Base-by-base conservation (phyloP, 176 grass and related monocot genomes). In the Eragrostis curvula region DNA sequence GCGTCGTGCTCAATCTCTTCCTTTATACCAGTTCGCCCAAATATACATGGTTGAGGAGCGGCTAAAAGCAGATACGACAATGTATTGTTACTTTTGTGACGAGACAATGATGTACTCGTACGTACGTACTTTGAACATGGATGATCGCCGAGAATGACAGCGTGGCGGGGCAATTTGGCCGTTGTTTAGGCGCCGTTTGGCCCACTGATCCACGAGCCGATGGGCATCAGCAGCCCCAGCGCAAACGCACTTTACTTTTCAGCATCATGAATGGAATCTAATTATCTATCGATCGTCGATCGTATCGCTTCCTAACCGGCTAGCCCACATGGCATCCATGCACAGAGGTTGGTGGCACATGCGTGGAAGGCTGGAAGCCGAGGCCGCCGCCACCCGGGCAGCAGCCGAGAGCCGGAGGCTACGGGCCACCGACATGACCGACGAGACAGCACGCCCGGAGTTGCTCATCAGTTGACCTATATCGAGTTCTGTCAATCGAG, bases 391-490 rank as follows among this genome's bases (percentile, higher is more conserved):
- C 32, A 4, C 32, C 32, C 4, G 69, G 5, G 51, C 1, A 9
- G 39, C 42, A 25, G 42, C 3, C 39, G 59, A 3, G 15, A 12
- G 23, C 9, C 1, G 23, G 3, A 9, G n/a, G 29, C 6, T 41
- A 23, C 24, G 8, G 24, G 24, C 3, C 69, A 71, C 69, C 69
- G 70, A 52, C 70, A 51, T 72, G 70, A 12, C 70, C 70, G 47
- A 7, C 45, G 7, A 63, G 25, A 16, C 27, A 30, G 25, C 17
- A 51, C 49, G 13, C 12, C 12, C 10, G 46, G 46, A 47, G 46
- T 47, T 47, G 46, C 32, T 36, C 32, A 12, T 12, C 46, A 12
- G 46, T 45, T 45, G 44, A 45, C 44, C 44, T 45, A 1, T 45
- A 45, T 45, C 32, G 32, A 36, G 32, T 36, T 36, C 32, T 36